Conservation (phyloP, 805 yeast species). For the Suhomyces sp. region DNA sequence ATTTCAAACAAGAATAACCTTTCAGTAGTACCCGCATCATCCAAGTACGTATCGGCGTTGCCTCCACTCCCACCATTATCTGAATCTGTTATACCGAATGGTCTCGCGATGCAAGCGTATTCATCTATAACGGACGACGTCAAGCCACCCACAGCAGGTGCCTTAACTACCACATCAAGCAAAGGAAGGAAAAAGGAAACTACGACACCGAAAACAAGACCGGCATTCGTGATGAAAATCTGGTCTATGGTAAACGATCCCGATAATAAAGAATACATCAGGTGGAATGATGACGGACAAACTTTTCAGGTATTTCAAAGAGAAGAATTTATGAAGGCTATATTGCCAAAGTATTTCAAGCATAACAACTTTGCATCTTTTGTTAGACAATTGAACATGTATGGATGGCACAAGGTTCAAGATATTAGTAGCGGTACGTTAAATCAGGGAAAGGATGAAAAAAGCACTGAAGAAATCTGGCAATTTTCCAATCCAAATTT, state of each 20-base stretch:
- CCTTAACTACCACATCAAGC: slow-evolving; percentile 3
- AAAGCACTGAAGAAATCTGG: slow-evolving; percentile 73
- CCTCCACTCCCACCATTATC: slow-evolving; percentile 32
- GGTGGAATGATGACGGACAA: slow-evolving; percentile 84
- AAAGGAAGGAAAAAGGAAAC: slow-evolving; percentile 32
- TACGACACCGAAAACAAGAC: slow-evolving; percentile 54
- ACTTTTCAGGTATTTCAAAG: slow-evolving; percentile 82
- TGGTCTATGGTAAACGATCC: slow-evolving; percentile 96
- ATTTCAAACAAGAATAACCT: no score
- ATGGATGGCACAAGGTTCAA: slow-evolving; percentile 98
- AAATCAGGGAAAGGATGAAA: slow-evolving; percentile 35
- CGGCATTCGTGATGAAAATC: slow-evolving; percentile 89
- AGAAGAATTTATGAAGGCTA: slow-evolving; percentile 77
- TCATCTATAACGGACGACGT: slow-evolving; percentile 6
- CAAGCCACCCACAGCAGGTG: not conserved
- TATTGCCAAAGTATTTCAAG: slow-evolving; percentile 90
- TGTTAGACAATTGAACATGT: slow-evolving; percentile 96
- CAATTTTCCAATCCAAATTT: slow-evolving; percentile 87
- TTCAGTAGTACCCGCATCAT: no score
- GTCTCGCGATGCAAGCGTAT: slow-evolving; percentile 18
- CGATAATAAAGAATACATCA: slow-evolving; percentile 63
- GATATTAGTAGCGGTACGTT: slow-evolving; percentile 79
- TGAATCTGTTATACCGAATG: slow-evolving; percentile 29
- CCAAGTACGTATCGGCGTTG: slow-evolving; percentile 15
- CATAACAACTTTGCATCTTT: slow-evolving; percentile 94